Base-by-base conservation (phyloP, 2,329 filamentous ascomycete species). In the Zalaria sp. region DNA sequence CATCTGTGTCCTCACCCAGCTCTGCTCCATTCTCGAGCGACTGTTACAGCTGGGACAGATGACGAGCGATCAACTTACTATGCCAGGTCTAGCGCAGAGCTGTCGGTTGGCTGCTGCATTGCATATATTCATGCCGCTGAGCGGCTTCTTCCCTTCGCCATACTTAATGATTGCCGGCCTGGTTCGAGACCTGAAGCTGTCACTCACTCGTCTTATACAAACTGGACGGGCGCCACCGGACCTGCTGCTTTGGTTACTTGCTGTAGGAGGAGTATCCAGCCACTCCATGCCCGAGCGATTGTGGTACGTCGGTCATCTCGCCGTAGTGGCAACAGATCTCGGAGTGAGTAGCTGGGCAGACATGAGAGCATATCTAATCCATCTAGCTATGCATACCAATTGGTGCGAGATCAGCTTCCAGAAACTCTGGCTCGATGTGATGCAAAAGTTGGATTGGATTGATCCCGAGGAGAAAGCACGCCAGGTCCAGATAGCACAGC, bases 71-170 rank as follows among this genome's bases (percentile, higher is more conserved):
- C 7, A 32, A 7, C 29, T n/a, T 7, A 7, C 29, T 2, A 27
- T 40, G 28, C n/a, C 38, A 34, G 27, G 29, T 8, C 29, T 25
- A 27, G 38, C 31, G 5, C 18, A 18, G 18, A 18, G 18, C 18
- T 40, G 38, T 25, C 27, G 38, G n/a, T 32, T 34, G 31, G 38
- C 38, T 9, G 38, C 38, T 35, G 38, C 29, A 26, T 31, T 40
- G 18, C 38, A 40, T n/a, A 25, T 40, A 9, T 40, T 40, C 38
- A 27, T 28, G 25, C 38, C 38, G 28, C 18, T 40, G 4, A 32
- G 27, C 18, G 38, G 38, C 31, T 40, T 32, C 34, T 40, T 34
- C 26, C 38, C 38, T 5, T 29, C 31, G 31, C 38, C 38, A 34
- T 34, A 25, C 11, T 26, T 40, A 5, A 34, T 40, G 38, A 34